Base-by-base conservation (phyloP, 306 rosid genomes). In the Vigna reflexopilosa region DNA sequence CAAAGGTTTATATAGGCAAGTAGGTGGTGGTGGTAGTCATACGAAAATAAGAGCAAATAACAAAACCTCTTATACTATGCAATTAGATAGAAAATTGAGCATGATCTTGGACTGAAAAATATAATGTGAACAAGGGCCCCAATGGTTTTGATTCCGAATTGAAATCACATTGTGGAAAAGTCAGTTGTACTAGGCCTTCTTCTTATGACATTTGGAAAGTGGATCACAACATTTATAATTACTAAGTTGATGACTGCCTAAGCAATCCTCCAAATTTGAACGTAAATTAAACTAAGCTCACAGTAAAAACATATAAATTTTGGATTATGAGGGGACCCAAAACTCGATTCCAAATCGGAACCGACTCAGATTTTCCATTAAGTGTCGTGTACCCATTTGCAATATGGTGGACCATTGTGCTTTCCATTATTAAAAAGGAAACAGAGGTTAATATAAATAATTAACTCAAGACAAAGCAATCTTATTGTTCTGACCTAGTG, bases 81-180 rank as follows among this genome's bases (percentile, higher is more conserved):
- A 42, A 42, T 42, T 13, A 17, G 20, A 49, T 16, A 51, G 10
- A 45, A 56, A 70, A 11, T 36, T 54, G 54, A 69, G 5, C 0
- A n/a, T 47, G 66, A 30, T 74, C 61, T 67, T 38, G 67, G 16
- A 28, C 36, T 30, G 32, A 74, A 44, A 77, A 72, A 42, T 55
- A 28, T 55, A 28, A 65, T n/a, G 77, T 47, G 64, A 81, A 30
- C 12, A 81, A 64, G 57, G 76, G 76, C n/a, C 63, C 82, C 86
- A 67, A 20, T 34, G 42, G 34, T 59, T 86, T 72, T 66, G 75
- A 81, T 81, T 78, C 78, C 78, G 34, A 59, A 17, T 81, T 81
- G 86, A 67, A 81, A 58, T 48, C 57, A 77, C 28, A 26, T 81
- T 28, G 70, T 67, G 54, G 81, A 67, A 80, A 66, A 22, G 26